A percentile compares a stretch with the other conserved stretches of the same genome.
Conservation (phyloP, 2,329 filamentous ascomycete genomes). For the Fonsecaea pedrosoi region DNA sequence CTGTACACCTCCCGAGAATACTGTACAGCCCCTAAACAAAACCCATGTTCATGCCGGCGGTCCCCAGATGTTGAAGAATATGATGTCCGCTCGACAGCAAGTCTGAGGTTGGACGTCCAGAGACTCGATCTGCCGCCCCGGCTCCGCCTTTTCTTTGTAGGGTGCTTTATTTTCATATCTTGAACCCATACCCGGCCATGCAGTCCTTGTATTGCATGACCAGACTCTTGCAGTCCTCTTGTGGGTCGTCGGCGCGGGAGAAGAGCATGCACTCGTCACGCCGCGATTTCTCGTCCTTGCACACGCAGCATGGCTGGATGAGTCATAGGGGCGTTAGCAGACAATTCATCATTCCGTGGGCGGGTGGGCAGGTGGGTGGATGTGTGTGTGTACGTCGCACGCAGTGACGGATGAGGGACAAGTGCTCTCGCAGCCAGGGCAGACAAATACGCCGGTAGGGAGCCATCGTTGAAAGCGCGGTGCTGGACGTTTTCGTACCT, state of each 20-base stretch:
- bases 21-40: background rate
- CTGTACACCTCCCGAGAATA: background rate
- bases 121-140: background rate
- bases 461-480: too few relatives aligned
- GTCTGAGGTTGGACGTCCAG: background rate
- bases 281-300: slow-evolving; percentile 89
- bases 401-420: background rate
- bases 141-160: background rate
- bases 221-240: slow-evolving; percentile 79
- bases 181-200: slow-evolving; percentile 93
- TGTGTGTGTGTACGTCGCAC: too few relatives aligned
- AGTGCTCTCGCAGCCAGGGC: background rate
- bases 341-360: background rate
- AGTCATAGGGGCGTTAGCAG: slow-evolving; percentile 11
- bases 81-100: background rate
- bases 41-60: background rate
- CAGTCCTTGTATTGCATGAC: slow-evolving; percentile 87
- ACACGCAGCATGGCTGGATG: slow-evolving; percentile 89
- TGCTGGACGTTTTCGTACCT: slow-evolving; percentile 28
- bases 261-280: slow-evolving; percentile 99
- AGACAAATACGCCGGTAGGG: background rate
- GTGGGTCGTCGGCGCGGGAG: slow-evolving; percentile 80
- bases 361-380: too few relatives aligned
- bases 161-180: slow-evolving; percentile 49
- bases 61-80: background rate